Percentiles rank a stretch among this genome's conserved stretches.
phyloP scores from a whole-genome alignment of 805 yeast species.

The Sugiyamaella chiloensis region DNA sequence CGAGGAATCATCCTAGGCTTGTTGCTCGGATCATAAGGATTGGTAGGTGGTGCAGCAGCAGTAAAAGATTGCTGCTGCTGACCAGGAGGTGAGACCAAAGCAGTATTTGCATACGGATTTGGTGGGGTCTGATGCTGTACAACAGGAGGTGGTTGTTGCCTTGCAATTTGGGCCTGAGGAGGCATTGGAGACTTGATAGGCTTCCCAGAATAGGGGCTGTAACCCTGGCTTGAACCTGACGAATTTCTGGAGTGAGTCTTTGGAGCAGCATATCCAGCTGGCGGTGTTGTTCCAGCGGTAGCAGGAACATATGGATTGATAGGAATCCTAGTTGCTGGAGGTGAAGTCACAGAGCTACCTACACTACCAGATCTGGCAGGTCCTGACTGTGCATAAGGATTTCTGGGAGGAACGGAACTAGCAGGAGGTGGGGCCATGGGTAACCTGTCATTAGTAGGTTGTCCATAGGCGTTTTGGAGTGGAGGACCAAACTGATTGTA shows the following conservation, averaged over 20 bases:
- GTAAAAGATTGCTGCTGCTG: not conserved
- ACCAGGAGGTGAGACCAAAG: not conserved
- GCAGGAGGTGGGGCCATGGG: not conserved
- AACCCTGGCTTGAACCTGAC: slow-evolving; percentile 5
- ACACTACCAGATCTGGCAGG: not conserved
- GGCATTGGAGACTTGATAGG: not conserved
- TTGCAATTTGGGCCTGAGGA: not conserved
- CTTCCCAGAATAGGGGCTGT: not conserved
- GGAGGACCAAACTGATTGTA: slow-evolving; percentile 4
- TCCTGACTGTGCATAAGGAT: slow-evolving; percentile 19
- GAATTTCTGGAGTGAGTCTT: slow-evolving; percentile 2
- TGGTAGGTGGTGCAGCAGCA: not conserved
- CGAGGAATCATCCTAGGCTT: not conserved
- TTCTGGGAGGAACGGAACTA: slow-evolving; percentile 16
- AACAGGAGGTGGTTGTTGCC: not conserved
- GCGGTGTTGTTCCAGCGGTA: not conserved
- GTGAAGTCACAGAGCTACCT: not conserved
- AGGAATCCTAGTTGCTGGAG: not conserved
- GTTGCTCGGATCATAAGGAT: slow-evolving; percentile 14
- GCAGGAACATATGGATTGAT: slow-evolving; percentile 14
- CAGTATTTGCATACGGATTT: slow-evolving; percentile 10
- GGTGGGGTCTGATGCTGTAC: slow-evolving; percentile 4
- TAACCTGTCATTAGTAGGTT: too few species aligned
- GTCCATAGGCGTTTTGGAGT: slow-evolving; percentile 1
- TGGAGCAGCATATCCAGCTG: not conserved